These are phyloP conservation scores for Peribolospora kevripleyi DNA, from an alignment of 768 basidiomycete genomes.

Conservation along the genomic window DNA sequence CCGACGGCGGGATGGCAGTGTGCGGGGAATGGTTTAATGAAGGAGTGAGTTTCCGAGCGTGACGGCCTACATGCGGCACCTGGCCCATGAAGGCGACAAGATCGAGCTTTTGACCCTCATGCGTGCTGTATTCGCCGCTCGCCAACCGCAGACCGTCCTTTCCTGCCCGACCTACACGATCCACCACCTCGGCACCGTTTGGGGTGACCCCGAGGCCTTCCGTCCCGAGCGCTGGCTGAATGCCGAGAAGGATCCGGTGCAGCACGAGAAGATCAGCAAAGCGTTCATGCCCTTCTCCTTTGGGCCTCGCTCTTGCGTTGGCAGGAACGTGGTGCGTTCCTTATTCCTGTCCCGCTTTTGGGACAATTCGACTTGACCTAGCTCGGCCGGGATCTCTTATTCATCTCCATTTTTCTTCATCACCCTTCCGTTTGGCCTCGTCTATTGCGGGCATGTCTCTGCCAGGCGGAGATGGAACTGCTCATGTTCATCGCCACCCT, in stretches of 20 bases:
- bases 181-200: slow-evolving; percentile 42
- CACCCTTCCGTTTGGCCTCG: not conserved
- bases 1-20: slow-evolving; percentile 42
- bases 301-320: slow-evolving; percentile 36
- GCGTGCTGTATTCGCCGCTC: no score
- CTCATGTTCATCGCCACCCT: slow-evolving; percentile 60
- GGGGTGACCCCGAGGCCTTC: slow-evolving; percentile 59
- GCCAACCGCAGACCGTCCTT: slow-evolving; percentile 28
- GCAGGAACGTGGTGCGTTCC: not conserved
- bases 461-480: slow-evolving; percentile 50
- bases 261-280: slow-evolving; percentile 29
- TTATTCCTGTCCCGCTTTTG: not conserved
- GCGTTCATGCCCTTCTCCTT: slow-evolving; percentile 68
- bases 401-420: not conserved
- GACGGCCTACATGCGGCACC: no score
- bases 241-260: slow-evolving; percentile 24
- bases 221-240: slow-evolving; percentile 74
- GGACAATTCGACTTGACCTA: not conserved
- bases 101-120: not conserved
- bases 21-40: slow-evolving; percentile 19
- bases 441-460: not conserved
- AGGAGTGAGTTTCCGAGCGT: no score
- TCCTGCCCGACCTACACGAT: slow-evolving; percentile 64
- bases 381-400: not conserved
- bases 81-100: not conserved